A percentile compares a stretch with the other conserved stretches of the same genome.
phyloP scores from a whole-genome alignment of 306 rosid genomes.

The Urtica urens region DNA sequence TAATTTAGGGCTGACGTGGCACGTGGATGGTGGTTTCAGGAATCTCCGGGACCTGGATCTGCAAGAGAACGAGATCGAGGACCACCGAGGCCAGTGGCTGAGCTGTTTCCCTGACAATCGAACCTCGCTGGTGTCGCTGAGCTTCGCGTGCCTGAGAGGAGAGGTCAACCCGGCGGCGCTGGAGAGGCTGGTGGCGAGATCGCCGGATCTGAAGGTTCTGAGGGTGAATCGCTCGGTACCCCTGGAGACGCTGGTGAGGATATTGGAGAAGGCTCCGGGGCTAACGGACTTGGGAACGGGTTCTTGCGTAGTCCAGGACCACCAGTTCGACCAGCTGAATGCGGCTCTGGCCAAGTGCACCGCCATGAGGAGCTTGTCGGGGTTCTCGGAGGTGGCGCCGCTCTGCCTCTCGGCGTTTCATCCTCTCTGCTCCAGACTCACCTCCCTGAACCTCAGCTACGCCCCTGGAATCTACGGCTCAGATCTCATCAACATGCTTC shows the following conservation, averaged over 20 bases:
- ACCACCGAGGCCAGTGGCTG: conserved; percentile 77
- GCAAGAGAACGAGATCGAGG: conserved; percentile 91
- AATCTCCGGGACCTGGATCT: conserved; percentile 79
- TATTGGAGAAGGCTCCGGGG: conserved; percentile 59
- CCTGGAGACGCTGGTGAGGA: conserved; percentile 40
- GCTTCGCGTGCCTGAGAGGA: conserved; percentile 89
- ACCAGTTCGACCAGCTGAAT: conserved; percentile 31
- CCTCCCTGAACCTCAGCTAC: conserved; percentile 76
- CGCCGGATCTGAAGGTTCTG: conserved; percentile 71
- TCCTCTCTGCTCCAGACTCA: conserved; percentile 53
- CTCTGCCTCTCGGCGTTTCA: conserved; percentile 50
- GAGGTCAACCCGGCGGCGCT: conserved; percentile 56
- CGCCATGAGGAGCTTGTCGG: conserved; percentile 72
- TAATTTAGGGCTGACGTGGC: neutral
- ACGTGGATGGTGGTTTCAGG: no score
- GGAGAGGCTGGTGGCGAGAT: conserved; percentile 81
- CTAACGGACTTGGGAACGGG: conserved; percentile 75
- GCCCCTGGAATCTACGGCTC: conserved; percentile 60
- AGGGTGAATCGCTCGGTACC: conserved; percentile 70
- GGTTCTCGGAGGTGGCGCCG: conserved; percentile 72
- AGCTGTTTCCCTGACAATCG: conserved; percentile 76
- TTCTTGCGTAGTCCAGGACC: conserved; percentile 45
- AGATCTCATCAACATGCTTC: conserved; percentile 44
- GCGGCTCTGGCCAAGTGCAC: conserved; percentile 38
- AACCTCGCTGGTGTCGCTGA: conserved; percentile 72